These are phyloP conservation scores for Brettanomyces custersianus DNA, from an alignment of 805 yeast species.

Conservation along the genomic window DNA sequence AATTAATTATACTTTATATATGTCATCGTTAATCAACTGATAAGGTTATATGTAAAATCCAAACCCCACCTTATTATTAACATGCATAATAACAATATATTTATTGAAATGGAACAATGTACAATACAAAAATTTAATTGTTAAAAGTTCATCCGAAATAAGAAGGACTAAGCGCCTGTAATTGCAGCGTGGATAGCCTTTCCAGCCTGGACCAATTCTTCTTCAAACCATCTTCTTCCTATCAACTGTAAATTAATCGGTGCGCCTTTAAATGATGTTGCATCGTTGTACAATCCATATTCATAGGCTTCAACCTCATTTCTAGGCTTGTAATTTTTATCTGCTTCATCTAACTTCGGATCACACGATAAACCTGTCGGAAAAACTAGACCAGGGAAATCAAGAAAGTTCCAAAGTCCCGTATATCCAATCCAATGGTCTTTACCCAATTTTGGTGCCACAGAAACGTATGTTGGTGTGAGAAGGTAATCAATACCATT, in stretches of 20 bases:
- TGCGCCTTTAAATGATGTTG: conserved; percentile 30
- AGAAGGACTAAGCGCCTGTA: too few relatives aligned
- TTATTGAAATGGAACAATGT: too few relatives aligned
- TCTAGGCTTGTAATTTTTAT: conserved; percentile 11
- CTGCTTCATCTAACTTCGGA: conserved; percentile 16
- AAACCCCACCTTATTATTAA: too few relatives aligned
- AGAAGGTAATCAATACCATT: conserved; percentile 49
- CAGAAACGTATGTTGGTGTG: conserved; percentile 53
- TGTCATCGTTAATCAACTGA: too few relatives aligned
- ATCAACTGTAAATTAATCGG: conserved; percentile 41
- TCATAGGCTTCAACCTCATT: conserved; percentile 23
- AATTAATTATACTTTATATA: too few relatives aligned
- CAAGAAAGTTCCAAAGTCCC: conserved; percentile 57
- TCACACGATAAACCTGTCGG: conserved; percentile 50
- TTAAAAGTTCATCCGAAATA: too few relatives aligned
- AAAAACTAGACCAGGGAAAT: conserved; percentile 51
- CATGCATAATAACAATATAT: too few relatives aligned
- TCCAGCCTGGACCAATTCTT: too few relatives aligned
- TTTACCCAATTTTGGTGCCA: conserved; percentile 52
- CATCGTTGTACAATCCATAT: conserved; percentile 21
- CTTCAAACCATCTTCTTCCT: conserved; percentile 42
- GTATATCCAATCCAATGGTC: conserved; percentile 70
- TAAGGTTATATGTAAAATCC: too few relatives aligned
- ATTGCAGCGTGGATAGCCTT: too few relatives aligned
- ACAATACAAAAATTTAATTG: too few relatives aligned